phyloP scores from a whole-genome alignment of 768 basidiomycete genomes.

The Suillus fuscotomentosus region DNA sequence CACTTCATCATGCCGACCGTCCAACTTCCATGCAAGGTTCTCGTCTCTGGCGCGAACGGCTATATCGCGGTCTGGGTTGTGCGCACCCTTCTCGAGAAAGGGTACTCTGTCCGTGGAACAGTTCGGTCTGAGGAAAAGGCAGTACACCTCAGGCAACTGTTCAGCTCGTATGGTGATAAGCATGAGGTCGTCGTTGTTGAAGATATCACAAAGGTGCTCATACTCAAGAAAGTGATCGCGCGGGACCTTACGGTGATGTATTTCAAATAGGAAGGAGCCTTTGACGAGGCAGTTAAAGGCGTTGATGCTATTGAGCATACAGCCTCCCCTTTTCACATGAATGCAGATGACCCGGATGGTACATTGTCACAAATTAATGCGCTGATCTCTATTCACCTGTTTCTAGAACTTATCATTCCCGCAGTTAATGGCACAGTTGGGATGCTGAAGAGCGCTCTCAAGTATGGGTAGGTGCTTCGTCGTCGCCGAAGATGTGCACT shows the following conservation, averaged over 20 bases:
- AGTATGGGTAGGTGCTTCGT: slow-evolving; percentile 42
- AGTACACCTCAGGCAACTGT: slow-evolving; percentile 50
- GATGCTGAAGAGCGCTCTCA: slow-evolving; percentile 57
- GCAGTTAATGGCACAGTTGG: slow-evolving; percentile 71
- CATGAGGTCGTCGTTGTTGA: slow-evolving; percentile 67
- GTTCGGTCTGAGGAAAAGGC: slow-evolving; percentile 65
- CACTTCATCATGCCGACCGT: slow-evolving; percentile 22
- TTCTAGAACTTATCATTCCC: slow-evolving; percentile 60
- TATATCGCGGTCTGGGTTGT: slow-evolving; percentile 54
- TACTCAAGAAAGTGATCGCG: not conserved
- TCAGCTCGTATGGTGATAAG: slow-evolving; percentile 51
- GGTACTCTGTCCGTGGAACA: slow-evolving; percentile 64
- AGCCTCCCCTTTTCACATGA: slow-evolving; percentile 58
- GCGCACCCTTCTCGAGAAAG: slow-evolving; percentile 52
- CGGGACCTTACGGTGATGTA: not conserved
- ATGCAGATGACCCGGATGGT: slow-evolving; percentile 45
- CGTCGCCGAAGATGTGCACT: no score
- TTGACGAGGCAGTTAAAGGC: slow-evolving; percentile 76
- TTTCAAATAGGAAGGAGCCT: slow-evolving; percentile 53
- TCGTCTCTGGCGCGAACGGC: slow-evolving; percentile 29
- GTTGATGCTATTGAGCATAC: slow-evolving; percentile 72
- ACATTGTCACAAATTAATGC: not conserved
- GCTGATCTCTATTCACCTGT: not conserved
- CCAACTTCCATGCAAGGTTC: slow-evolving; percentile 26
- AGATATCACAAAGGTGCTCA: slow-evolving; percentile 57